Evolutionary conservation across 2,329 filamentous ascomycete genomes (phyloP), one percentile per base, ranked within the genome.

Genomic region (Chrysosporium queenslandicum): DNA sequence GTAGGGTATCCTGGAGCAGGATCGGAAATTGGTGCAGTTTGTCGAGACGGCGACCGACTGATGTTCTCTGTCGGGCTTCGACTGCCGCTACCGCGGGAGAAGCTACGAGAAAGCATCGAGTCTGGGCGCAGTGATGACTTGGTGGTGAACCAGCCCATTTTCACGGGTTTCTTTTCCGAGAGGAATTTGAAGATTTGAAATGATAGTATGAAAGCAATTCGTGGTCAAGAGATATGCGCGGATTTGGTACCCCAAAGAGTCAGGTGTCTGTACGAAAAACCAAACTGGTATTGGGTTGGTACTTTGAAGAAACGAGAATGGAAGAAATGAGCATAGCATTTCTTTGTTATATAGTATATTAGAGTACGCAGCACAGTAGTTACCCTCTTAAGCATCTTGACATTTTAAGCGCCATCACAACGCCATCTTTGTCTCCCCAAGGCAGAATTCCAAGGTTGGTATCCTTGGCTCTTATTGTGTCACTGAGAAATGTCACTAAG

Each of bases 31-130:
- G n/a, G 23, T 2, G 2, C 3, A 21, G 34, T 1, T 30, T 49
- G 36, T 41, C 3, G 34, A 12, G 23, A 20, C 34, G 25, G 18
- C 7, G n/a, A n/a, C 18, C 11, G 43, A 46, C 12, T 25, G 16
- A 6, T 2, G 36, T 7, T n/a, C 2, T 41, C 20, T 32, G 39
- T 32, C 9, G 25, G 27, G 5, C 37, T 51, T 25, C 16, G 27
- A n/a, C 21, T 42, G 5, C 47, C 16, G 18, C 46, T 50, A 29
- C 18, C 27, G 36, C 29, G 41, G n/a, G 27, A 32, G 2, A 45
- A 30, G 9, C 40, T 29, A 11, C 23, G 39, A 59, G 50, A 55
- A 63, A 46, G 20, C 34, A 52, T 18, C 20, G 47, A 53, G 8
- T 47, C 32, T 40, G 46, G 53, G 16, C 45, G 40, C 21, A 43